Evolutionary conservation across 2,329 filamentous ascomycete genomes (phyloP), one percentile per base, ranked within the genome.

Genomic region (Cercospora sp.): DNA sequence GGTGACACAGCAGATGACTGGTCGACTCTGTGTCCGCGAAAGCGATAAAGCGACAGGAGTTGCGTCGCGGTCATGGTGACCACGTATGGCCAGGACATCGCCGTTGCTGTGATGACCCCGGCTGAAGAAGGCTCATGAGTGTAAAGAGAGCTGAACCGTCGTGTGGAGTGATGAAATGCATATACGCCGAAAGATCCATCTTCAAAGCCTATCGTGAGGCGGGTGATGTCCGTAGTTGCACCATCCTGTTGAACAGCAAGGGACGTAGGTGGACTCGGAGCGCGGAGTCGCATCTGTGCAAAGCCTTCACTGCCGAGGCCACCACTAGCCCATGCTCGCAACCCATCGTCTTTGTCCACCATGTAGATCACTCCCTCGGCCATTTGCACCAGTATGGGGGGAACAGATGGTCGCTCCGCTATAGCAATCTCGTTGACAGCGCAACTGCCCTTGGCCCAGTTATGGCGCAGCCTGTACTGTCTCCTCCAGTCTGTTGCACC

Each of bases 381-480:
- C 70, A 97, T 86, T 77, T 91, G 92, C 59, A 94, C 91, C 6
- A 97, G 82, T 43, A 93, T 78, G 2, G 85, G 85, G 43, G 91
- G 83, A 78, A 89, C 76, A 64, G 83, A 80, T 1, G 82, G 79
- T 53, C 81, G 73, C 67, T 85, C 82, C 63, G 84, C 81, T 26
- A 93, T 85, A 55, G 89, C 85, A 32, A 97, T 87, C 79, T 97
- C 91, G 40, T 91, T 89, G 12, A 97, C 88, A 43, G 88, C 90
- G 75, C 93, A 97, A 72, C 87, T 89, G 0, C 94, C 95, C 70
- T 86, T 88, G 1, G 91, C 87, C 95, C 95, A 98, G 80, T 98
- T 98, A 77, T 97, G 91, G 57, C 92, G 87, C 61, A 97, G 84
- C 75, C 90, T 92, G 80, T 96, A 98, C 75, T 95, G 91, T 69